Base-by-base conservation (phyloP, 2,329 filamentous ascomycete genomes). In the Sarocladiaceae sp. region DNA sequence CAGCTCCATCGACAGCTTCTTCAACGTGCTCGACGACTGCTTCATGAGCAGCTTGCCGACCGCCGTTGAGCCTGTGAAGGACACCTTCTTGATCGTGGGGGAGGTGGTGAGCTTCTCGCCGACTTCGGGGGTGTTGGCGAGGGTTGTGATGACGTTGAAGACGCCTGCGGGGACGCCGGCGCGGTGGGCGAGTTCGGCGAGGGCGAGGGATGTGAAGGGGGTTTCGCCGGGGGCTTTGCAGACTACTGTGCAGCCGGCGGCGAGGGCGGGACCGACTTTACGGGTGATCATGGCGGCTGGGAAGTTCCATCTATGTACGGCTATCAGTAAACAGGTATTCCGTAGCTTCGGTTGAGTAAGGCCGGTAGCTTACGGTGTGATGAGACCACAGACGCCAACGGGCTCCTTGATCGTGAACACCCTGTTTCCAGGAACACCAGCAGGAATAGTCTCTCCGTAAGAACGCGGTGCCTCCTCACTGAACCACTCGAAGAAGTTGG, bases 301-400 rank as follows among this genome's bases (percentile, higher is more conserved):
- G 62, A 94, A 95, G 71, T 95, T 95, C 90, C 90, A 94, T 66
- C n/a, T n/a, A n/a, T n/a, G n/a, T n/a, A n/a, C n/a, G n/a, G n/a
- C n/a, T n/a, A n/a, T n/a, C n/a, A n/a, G n/a, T n/a, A n/a, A n/a
- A n/a, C n/a, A n/a, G n/a, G n/a, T n/a, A n/a, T n/a, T n/a, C n/a
- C n/a, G n/a, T n/a, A n/a, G n/a, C n/a, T n/a, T n/a, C n/a, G n/a
- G n/a, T n/a, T n/a, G n/a, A n/a, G n/a, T n/a, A n/a, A n/a, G n/a
- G n/a, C n/a, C n/a, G n/a, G n/a, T n/a, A n/a, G n/a, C n/a, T n/a
- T n/a, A n/a, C n/a, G 90, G 90, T 10, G 88, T 90, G 56, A 95
- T 89, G 49, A 93, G 72, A 3, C 86, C 89, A 61, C 86, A 89
- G 12, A 95, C 90, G 50, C 90, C 90, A 15, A 95, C 82, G 0